A percentile compares a stretch with the other conserved stretches of the same genome.
Conservation (phyloP, 257 asterid species). For the Petunia secreta region DNA sequence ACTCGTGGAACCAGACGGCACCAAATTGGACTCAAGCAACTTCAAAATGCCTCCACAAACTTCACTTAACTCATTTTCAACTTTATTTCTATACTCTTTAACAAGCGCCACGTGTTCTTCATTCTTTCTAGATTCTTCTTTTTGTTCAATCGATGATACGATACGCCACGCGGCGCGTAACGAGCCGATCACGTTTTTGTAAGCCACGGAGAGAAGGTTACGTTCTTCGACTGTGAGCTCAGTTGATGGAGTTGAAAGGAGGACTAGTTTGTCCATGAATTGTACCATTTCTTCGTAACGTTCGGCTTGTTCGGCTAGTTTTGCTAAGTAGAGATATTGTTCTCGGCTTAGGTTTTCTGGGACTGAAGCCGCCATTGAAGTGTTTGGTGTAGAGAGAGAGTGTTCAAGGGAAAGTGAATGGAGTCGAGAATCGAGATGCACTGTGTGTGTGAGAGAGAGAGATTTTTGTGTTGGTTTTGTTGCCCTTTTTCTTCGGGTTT, state of each 20-base stretch:
- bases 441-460: background rate
- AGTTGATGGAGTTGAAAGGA: conserved; percentile 40
- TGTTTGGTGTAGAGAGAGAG: background rate
- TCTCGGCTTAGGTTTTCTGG: conserved; percentile 45
- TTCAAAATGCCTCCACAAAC: conserved; percentile 51
- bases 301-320: conserved; percentile 58
- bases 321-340: conserved; percentile 50
- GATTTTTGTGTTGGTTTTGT: background rate
- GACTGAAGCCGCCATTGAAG: conserved; percentile 39
- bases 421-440: background rate
- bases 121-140: conserved; percentile 55
- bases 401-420: background rate
- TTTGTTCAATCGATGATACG: conserved; percentile 53
- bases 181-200: conserved; percentile 58
- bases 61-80: conserved; percentile 41
- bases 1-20: conserved; percentile 44
- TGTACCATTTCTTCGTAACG: conserved; percentile 58
- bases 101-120: conserved; percentile 50
- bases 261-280: conserved; percentile 54
- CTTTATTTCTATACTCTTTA: conserved; percentile 52
- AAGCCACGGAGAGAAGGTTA: conserved; percentile 56
- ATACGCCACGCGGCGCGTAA: conserved; percentile 59
- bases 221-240: conserved; percentile 56
- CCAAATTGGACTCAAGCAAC: conserved; percentile 45
- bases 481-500: background rate